Evolutionary conservation across 2,329 filamentous ascomycete genomes (phyloP).

Genomic region (Setomelanomma holmii): DNA sequence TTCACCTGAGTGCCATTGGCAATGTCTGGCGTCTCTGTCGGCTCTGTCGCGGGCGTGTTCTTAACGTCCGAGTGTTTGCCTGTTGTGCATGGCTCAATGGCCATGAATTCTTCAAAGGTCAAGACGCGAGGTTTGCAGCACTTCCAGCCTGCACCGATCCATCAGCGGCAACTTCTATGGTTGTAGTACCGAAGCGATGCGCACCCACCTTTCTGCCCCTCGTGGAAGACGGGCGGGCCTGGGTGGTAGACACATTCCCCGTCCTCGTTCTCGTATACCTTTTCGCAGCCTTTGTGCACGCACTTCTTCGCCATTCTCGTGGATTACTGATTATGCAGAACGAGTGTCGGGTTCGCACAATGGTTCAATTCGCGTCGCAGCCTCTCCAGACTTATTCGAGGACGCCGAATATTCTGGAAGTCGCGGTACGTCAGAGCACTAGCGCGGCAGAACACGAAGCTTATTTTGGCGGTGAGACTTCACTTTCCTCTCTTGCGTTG

Average conservation of each 20-base stretch:
- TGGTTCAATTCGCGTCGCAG: constrained; percentile 12
- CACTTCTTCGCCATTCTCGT: constrained; percentile 78
- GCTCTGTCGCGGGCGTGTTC: constrained; percentile 63
- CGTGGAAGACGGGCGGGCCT: constrained; percentile 89
- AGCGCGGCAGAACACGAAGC: constrained; percentile 33
- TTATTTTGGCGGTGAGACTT: constrained; percentile 27
- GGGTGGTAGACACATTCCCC: constrained; percentile 93
- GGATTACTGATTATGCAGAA: not conserved
- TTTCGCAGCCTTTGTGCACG: constrained; percentile 95
- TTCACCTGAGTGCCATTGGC: constrained; percentile 41
- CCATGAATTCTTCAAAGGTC: constrained; percentile 97
- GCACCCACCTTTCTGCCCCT: constrained; percentile 89
- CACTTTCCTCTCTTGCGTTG: constrained; percentile 9
- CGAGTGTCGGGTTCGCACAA: constrained; percentile 10
- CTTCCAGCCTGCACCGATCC: constrained; percentile 79
- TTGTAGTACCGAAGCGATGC: constrained; percentile 2
- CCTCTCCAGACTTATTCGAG: constrained; percentile 19
- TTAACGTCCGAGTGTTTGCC: constrained; percentile 93
- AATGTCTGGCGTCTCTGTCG: constrained; percentile 58
- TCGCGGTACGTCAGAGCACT: constrained; percentile 35
- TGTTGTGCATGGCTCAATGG: constrained; percentile 88
- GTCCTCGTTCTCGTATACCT: constrained; percentile 79
- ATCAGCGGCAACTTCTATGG: constrained; percentile 11
- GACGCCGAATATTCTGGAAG: constrained; percentile 48
- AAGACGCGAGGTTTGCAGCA: constrained; percentile 97